These are phyloP conservation scores for Fusarium veterinarium DNA, from an alignment of 2,329 filamentous ascomycete genomes.

Conservation along the genomic window DNA sequence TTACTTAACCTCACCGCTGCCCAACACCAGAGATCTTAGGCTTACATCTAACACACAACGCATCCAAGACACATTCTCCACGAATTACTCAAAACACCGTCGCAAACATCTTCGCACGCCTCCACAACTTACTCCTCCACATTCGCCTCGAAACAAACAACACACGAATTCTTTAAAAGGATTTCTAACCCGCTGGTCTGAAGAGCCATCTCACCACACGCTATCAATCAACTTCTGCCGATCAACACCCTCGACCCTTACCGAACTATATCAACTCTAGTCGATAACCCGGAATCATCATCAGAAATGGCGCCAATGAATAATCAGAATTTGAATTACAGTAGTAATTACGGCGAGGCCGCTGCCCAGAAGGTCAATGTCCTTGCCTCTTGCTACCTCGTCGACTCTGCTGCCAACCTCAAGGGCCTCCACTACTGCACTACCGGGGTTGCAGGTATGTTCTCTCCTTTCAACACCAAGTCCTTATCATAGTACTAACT, in stretches of 20 bases:
- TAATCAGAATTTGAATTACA: slow-evolving; percentile 74
- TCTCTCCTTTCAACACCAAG: background rate
- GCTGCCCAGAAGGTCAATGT: slow-evolving; percentile 75
- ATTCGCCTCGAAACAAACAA: slow-evolving; percentile 9
- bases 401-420: slow-evolving; percentile 77
- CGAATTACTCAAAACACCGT: background rate
- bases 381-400: slow-evolving; percentile 91
- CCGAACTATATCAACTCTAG: slow-evolving; percentile 25
- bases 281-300: slow-evolving; percentile 41
- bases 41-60: slow-evolving; percentile 13
- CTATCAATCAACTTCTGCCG: slow-evolving; percentile 18
- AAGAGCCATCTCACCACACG: slow-evolving; percentile 11
- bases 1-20: slow-evolving; percentile 38
- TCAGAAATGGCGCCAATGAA: slow-evolving; percentile 75
- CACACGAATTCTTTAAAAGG: slow-evolving; percentile 9
- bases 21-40: slow-evolving; percentile 11
- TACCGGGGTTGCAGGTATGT: slow-evolving; percentile 83
- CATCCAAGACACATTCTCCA: slow-evolving; percentile 21
- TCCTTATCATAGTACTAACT: slow-evolving; percentile 23
- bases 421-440: slow-evolving; percentile 95
- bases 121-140: background rate
- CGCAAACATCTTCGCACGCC: slow-evolving; percentile 17
- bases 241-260: slow-evolving; percentile 19
- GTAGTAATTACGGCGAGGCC: slow-evolving; percentile 82
- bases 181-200: background rate